Conservation (phyloP, 176 grass and related monocot genomes). For the Areca catechu region DNA sequence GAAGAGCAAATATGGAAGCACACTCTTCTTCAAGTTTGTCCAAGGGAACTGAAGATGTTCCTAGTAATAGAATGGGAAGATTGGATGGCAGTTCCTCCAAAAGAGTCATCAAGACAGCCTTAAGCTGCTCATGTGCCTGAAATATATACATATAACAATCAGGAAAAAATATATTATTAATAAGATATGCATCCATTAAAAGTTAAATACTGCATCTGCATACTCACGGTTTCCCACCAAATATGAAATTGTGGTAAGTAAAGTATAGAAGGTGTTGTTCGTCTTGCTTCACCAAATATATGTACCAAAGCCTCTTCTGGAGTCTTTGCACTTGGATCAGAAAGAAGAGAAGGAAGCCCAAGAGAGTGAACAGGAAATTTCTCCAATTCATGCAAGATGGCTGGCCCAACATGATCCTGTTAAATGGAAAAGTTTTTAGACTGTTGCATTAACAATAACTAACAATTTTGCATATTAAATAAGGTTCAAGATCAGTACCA, state of each 20-base stretch:
- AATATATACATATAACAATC: conserved; percentile 20
- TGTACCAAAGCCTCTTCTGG: conserved; percentile 99
- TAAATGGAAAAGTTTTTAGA: conserved; percentile 37
- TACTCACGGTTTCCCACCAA: conserved; percentile 99
- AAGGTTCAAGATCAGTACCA: conserved; percentile 41
- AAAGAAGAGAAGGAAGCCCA: conserved; percentile 93
- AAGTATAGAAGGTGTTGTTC: conserved; percentile 89
- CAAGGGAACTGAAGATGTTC: conserved; percentile 65
- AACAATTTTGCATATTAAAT: too few species aligned
- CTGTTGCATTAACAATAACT: too few species aligned
- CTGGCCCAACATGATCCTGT: conserved; percentile 97
- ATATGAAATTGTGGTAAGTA: conserved; percentile 98
- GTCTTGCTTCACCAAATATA: conserved; percentile 99
- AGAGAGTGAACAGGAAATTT: conserved; percentile 96
- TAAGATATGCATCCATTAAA: neutral
- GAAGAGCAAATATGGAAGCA: conserved; percentile 78
- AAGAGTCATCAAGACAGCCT: conserved; percentile 77
- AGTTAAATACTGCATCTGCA: too few species aligned
- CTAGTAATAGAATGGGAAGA: conserved; percentile 79
- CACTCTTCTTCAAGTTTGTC: conserved; percentile 68
- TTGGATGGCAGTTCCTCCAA: conserved; percentile 91
- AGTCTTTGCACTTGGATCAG: conserved; percentile 96
- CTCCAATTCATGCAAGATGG: conserved; percentile 96
- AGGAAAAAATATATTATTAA: neutral
- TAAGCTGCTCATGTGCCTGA: conserved; percentile 93